Evolutionary conservation across 768 basidiomycete species (phyloP).

Genomic region (Leccinum aurantiacum): DNA sequence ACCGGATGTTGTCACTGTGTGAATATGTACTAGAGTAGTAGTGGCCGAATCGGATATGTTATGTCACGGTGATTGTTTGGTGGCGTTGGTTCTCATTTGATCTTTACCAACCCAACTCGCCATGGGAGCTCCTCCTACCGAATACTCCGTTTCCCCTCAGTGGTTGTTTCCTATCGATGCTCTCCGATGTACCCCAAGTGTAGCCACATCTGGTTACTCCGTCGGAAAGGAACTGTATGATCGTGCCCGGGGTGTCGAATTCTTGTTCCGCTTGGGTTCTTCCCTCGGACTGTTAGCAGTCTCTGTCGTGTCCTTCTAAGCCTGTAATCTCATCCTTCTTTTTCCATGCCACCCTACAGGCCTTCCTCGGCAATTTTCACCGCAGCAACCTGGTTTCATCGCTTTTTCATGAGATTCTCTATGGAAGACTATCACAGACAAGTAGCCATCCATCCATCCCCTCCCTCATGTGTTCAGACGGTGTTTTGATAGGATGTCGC

Average conservation of each 20-base stretch:
- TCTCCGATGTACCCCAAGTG: slow-evolving; percentile 58
- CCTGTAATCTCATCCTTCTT: slow-evolving; percentile 14
- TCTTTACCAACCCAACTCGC: slow-evolving; percentile 3
- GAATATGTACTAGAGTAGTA: not conserved
- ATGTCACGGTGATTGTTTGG: slow-evolving; percentile 24
- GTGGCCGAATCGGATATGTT: slow-evolving; percentile 6
- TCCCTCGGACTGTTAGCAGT: slow-evolving; percentile 70
- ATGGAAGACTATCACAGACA: slow-evolving; percentile 85
- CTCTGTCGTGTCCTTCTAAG: slow-evolving; percentile 7
- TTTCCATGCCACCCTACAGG: slow-evolving; percentile 38
- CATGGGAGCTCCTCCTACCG: slow-evolving; percentile 27
- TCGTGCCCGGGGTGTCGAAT: slow-evolving; percentile 79
- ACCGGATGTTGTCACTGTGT: not conserved
- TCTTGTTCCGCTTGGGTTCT: slow-evolving; percentile 78
- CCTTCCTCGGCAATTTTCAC: slow-evolving; percentile 82
- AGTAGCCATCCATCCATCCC: slow-evolving; percentile 21
- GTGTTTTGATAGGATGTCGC: slow-evolving; percentile 63
- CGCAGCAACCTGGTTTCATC: slow-evolving; percentile 87
- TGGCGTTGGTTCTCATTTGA: slow-evolving; percentile 21
- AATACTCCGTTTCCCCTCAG: slow-evolving; percentile 44
- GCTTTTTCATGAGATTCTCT: slow-evolving; percentile 86
- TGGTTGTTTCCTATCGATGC: slow-evolving; percentile 71
- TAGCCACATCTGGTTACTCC: slow-evolving; percentile 42
- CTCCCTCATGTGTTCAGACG: slow-evolving; percentile 13
- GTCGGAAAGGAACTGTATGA: slow-evolving; percentile 74